phyloP scores from a whole-genome alignment of 202 grass and related monocot species.

The Panicum virgatum region DNA sequence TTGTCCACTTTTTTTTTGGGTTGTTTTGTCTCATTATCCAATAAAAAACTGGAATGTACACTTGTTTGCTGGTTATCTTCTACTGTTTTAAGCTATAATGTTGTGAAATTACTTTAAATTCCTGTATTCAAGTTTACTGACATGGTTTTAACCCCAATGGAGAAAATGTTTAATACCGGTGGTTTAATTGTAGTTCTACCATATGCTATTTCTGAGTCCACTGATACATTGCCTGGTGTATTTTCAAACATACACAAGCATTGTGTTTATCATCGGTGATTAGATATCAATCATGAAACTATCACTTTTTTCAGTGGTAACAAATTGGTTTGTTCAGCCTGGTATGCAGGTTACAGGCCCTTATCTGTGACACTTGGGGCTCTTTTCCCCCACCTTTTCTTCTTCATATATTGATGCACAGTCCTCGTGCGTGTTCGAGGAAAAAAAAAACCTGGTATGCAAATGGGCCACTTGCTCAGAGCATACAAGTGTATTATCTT shows the following conservation, averaged over 20 bases:
- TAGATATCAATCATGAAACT: not conserved
- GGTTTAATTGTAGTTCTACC: not conserved
- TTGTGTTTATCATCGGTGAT: not conserved
- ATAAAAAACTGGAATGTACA: not conserved
- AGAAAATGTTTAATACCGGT: not conserved
- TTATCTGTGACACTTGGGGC: no score
- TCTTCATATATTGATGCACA: no score
- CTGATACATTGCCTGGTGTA: not conserved
- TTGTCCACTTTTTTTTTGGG: not conserved
- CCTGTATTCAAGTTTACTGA: not conserved
- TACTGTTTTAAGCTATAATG: not conserved
- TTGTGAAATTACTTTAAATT: not conserved
- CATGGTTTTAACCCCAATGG: not conserved
- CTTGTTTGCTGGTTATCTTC: not conserved
- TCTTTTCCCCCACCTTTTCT: no score
- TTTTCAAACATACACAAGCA: not conserved
- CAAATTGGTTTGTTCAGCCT: not conserved
- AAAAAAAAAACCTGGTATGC: no score
- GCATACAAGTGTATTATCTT: not conserved
- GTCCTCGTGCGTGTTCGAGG: no score
- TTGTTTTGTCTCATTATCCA: slow-evolving; percentile 2
- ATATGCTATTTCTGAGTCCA: not conserved
- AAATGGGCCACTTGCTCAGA: slow-evolving; percentile 1
- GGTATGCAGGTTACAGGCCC: no score
- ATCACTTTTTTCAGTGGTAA: not conserved